phyloP scores from a whole-genome alignment of 768 basidiomycete genomes.

The Lepiota subincarnata region DNA sequence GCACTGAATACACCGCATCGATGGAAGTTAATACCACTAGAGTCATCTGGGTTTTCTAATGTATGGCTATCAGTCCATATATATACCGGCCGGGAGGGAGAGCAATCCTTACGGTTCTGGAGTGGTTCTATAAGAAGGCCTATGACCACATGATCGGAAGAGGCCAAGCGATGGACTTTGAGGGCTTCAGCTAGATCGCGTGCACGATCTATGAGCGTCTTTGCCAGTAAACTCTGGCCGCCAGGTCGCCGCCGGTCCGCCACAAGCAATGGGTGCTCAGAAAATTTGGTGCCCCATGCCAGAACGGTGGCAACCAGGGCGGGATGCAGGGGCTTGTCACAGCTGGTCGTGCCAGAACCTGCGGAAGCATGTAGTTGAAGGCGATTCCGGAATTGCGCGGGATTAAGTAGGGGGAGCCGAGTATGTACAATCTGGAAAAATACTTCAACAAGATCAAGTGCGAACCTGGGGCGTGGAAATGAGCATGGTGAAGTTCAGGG shows the following conservation, averaged over 20 bases:
- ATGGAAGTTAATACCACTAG: slow-evolving; percentile 47
- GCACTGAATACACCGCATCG: not conserved
- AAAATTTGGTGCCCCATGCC: slow-evolving; percentile 92
- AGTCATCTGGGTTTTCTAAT: slow-evolving; percentile 68
- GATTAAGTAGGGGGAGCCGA: slow-evolving; percentile 83
- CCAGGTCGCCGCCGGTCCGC: slow-evolving; percentile 69
- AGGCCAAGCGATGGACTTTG: slow-evolving; percentile 80
- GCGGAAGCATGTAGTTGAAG: slow-evolving; percentile 43
- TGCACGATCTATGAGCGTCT: slow-evolving; percentile 72
- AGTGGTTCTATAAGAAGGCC: slow-evolving; percentile 77
- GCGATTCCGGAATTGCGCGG: slow-evolving; percentile 71
- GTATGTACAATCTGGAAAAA: slow-evolving; percentile 93
- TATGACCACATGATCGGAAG: slow-evolving; percentile 77
- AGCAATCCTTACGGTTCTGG: slow-evolving; percentile 72
- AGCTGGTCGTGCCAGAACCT: slow-evolving; percentile 17
- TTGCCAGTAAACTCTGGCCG: slow-evolving; percentile 74
- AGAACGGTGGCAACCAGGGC: slow-evolving; percentile 82
- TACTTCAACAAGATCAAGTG: slow-evolving; percentile 89
- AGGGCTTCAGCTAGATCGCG: slow-evolving; percentile 83
- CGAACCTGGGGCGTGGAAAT: slow-evolving; percentile 55
- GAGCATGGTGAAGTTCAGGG: slow-evolving; percentile 11
- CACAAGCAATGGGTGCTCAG: slow-evolving; percentile 81
- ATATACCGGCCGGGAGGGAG: slow-evolving; percentile 2
- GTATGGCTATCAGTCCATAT: slow-evolving; percentile 10
- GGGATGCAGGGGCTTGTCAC: slow-evolving; percentile 54